A percentile compares a stretch with the other conserved stretches of the same genome.
Evolutionary conservation across 2,329 filamentous ascomycete species (phyloP).

Genomic region (Pochonia chlamydosporia): DNA sequence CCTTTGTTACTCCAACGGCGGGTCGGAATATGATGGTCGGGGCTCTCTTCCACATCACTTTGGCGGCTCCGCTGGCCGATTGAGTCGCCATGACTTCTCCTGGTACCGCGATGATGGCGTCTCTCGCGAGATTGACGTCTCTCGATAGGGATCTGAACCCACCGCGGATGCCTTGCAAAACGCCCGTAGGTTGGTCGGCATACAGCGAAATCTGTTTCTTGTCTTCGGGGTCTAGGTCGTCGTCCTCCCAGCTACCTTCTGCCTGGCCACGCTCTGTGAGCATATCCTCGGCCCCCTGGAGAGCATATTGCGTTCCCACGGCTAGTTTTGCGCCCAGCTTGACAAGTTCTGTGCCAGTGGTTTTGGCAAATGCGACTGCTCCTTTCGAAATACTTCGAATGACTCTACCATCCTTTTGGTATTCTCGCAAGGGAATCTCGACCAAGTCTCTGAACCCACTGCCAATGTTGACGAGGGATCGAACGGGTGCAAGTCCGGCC

Average conservation of each 20-base stretch:
- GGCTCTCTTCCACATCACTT: slow-evolving; percentile 70
- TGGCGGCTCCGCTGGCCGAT: slow-evolving; percentile 73
- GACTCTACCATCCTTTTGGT: slow-evolving; percentile 87
- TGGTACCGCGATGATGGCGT: slow-evolving; percentile 92
- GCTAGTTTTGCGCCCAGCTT: slow-evolving; percentile 91
- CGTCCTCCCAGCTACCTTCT: slow-evolving; percentile 48
- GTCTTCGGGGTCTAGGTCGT: slow-evolving; percentile 60
- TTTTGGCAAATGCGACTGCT: slow-evolving; percentile 82
- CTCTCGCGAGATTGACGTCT: slow-evolving; percentile 78
- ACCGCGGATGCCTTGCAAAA: slow-evolving; percentile 77
- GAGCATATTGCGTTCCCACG: slow-evolving; percentile 87
- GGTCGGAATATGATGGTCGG: slow-evolving; percentile 92
- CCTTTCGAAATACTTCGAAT: slow-evolving; percentile 91
- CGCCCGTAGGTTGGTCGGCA: slow-evolving; percentile 86
- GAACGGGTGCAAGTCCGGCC: slow-evolving; percentile 82
- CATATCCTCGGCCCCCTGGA: slow-evolving; percentile 82
- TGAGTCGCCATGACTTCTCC: slow-evolving; percentile 84
- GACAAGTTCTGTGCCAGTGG: slow-evolving; percentile 89
- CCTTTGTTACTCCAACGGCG: slow-evolving; percentile 84
- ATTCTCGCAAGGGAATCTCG: slow-evolving; percentile 85
- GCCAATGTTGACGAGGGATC: slow-evolving; percentile 85
- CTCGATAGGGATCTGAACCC: slow-evolving; percentile 78
- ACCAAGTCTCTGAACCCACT: slow-evolving; percentile 81
- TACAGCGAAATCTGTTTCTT: slow-evolving; percentile 82
- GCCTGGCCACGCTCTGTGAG: slow-evolving; percentile 42